Percentiles rank a stretch among this genome's conserved stretches.
Conservation (phyloP, 768 basidiomycete genomes). For the Stropharia rugosoannulata region DNA sequence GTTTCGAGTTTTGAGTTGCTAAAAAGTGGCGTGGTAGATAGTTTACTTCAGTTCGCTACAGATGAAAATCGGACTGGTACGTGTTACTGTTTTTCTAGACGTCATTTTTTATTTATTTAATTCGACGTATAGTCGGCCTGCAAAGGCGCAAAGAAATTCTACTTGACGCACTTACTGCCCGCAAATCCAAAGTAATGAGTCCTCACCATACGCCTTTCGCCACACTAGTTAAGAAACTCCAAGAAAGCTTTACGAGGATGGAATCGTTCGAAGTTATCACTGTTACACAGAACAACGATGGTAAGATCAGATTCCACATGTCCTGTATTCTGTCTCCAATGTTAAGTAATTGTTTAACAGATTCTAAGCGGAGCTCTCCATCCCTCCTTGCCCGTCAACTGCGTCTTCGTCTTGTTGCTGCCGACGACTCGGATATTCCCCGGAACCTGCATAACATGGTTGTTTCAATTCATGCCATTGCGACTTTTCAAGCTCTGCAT, state of each 20-base stretch:
- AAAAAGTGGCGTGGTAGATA: constrained; percentile 91
- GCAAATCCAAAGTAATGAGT: constrained; percentile 42
- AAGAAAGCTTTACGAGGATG: constrained; percentile 93
- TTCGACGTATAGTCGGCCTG: constrained; percentile 50
- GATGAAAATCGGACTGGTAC: constrained; percentile 60
- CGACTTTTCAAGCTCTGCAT: constrained; percentile 95
- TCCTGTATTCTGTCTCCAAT: neutral
- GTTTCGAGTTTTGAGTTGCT: constrained; percentile 95
- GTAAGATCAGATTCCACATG: constrained; percentile 38
- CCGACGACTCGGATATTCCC: constrained; percentile 87
- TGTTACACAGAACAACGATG: constrained; percentile 79
- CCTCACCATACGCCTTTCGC: constrained; percentile 60
- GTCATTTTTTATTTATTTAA: neutral
- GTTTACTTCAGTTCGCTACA: constrained; percentile 78
- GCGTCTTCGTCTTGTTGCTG: constrained; percentile 85
- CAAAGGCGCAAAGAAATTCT: constrained; percentile 74
- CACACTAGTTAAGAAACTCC: constrained; percentile 90
- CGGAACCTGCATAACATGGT: constrained; percentile 86
- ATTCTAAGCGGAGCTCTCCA: constrained; percentile 89
- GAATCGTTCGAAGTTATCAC: constrained; percentile 95
- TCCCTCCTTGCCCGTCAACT: constrained; percentile 91
- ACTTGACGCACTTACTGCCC: constrained; percentile 71
- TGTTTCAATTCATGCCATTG: constrained; percentile 97
- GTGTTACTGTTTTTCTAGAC: constrained; percentile 18
- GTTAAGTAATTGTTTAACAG: constrained; percentile 32